These are phyloP conservation scores for Blastobotrys malaysiensis DNA, from an alignment of 1,139 yeast genomes.

Conservation along the genomic window DNA sequence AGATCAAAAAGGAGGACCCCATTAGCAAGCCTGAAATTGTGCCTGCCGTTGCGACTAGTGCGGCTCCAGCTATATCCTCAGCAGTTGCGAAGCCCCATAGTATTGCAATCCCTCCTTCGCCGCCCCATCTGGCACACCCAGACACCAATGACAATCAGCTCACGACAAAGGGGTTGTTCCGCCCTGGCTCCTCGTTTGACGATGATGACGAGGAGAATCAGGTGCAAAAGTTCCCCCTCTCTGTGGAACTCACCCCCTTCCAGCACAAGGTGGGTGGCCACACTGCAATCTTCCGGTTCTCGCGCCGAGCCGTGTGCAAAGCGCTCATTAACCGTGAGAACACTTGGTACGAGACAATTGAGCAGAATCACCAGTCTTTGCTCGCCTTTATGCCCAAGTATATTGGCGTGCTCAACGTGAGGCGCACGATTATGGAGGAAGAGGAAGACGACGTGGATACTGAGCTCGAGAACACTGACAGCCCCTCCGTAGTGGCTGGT, in stretches of 20 bases:
- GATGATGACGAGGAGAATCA: slow-evolving; percentile 8
- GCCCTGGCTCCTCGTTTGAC: background rate
- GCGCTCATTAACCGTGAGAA: slow-evolving; percentile 87
- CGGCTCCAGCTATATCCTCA: no score
- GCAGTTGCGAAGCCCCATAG: background rate
- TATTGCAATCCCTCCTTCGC: background rate
- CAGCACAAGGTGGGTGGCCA: slow-evolving; percentile 97
- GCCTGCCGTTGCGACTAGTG: no score
- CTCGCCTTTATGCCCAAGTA: slow-evolving; percentile 85
- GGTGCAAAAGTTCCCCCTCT: slow-evolving; percentile 27
- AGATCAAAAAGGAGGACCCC: background rate
- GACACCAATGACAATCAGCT: background rate
- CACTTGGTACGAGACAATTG: slow-evolving; percentile 85
- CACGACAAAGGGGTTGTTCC: no score
- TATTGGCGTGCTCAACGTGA: slow-evolving; percentile 87
- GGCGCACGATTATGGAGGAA: slow-evolving; percentile 50
- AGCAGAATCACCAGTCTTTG: slow-evolving; percentile 67
- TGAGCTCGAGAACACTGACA: slow-evolving; percentile 4
- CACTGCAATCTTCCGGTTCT: slow-evolving; percentile 89
- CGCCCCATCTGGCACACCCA: background rate
- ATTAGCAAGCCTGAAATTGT: no score
- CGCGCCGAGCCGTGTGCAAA: slow-evolving; percentile 92
- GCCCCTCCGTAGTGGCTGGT: background rate
- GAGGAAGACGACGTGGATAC: slow-evolving; percentile 13
- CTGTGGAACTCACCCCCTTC: slow-evolving; percentile 84